Percentiles rank a stretch among this genome's conserved stretches.
Conservation (phyloP, 306 rosid genomes). For the Delonix regia region DNA sequence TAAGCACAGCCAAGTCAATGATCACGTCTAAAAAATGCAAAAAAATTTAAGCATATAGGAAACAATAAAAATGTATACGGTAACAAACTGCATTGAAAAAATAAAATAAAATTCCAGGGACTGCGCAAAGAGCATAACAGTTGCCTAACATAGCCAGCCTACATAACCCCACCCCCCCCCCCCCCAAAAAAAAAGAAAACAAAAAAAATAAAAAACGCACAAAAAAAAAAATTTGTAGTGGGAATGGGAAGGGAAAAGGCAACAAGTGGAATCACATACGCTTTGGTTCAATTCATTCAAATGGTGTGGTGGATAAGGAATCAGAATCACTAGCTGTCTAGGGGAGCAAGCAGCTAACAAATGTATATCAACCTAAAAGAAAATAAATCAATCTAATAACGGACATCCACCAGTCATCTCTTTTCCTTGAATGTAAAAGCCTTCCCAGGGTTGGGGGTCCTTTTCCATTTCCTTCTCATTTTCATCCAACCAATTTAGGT, state of each 20-base stretch:
- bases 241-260: background rate
- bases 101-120: background rate
- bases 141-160: background rate
- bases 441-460: background rate
- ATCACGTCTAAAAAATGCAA: slow-evolving; percentile 4
- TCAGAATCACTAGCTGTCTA: background rate
- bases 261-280: background rate
- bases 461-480: slow-evolving; percentile 1
- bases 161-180: too few species aligned
- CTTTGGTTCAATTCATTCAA: too few species aligned
- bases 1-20: slow-evolving; percentile 9
- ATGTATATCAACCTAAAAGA: background rate
- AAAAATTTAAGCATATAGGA: background rate
- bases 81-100: background rate
- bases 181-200: too few species aligned
- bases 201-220: background rate
- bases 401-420: background rate
- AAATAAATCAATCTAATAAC: background rate
- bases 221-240: too few species aligned
- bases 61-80: background rate
- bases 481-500: background rate
- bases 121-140: background rate
- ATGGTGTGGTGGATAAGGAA: background rate
- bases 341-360: background rate
- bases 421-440: background rate